Evolutionary conservation across 495 filamentous ascomycete species (phyloP), one percentile per base, ranked within the genome.

Genomic region (Aspergillus bertholletiae): DNA sequence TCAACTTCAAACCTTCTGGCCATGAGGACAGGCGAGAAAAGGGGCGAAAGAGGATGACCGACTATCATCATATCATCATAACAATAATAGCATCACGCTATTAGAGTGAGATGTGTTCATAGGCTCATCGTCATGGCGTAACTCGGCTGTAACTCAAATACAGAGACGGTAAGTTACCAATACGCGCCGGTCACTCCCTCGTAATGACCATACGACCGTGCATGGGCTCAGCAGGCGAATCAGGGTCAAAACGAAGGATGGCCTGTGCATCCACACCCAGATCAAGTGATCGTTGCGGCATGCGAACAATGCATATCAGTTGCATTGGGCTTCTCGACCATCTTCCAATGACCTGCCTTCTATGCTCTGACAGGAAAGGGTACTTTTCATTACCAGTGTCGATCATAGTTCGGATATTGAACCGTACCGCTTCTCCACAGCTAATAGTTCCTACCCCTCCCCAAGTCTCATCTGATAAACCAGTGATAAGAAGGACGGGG

Each of bases 211-310:
- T 56, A 58, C 58, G 9, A 45, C 11, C 22, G 24, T 46, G 60
- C 53, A 44, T 30, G 21, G 39, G 55, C 58, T 27, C 32, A 58
- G 30, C 3, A 20, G 24, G 21, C 20, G 7, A 15, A 26, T 20
- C 34, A 24, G 35, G 47, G 23, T 35, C 45, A 23, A 57, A 53
- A 55, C 56, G 44, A 49, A 59, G 50, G 63, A 66, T 57, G 52
- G 50, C 27, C 54, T 51, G 49, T 54, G 53, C 65, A 68, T 62
- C 56, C 68, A 67, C 68, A 54, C 54, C 44, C 52, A 74, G 69
- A 82, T 88, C 85, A 88, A 84, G 82, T 88, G 85, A 88, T 75
- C 73, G 74, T 67, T 74, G 78, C 62, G 59, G 68, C 70, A 88
- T 88, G 85, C 85, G 82, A 80, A 72, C 67, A 74, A 66, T 66